phyloP scores from a whole-genome alignment of 345 rosid species.

The Erucastrum elatum region DNA sequence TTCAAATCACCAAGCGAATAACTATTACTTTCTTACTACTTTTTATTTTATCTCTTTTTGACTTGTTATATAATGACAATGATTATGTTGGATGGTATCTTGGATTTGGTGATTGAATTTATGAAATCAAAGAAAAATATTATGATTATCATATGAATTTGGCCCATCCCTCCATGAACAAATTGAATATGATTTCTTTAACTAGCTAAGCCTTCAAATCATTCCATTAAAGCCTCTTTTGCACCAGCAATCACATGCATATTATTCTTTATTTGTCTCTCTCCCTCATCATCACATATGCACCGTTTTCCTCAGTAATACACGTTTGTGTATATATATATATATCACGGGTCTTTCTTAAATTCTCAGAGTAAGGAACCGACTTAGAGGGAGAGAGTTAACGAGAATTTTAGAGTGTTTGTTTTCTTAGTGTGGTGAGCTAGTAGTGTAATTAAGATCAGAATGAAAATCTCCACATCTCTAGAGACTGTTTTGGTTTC shows the following conservation, averaged over 20 bases:
- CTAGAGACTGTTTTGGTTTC: neutral
- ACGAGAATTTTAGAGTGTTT: neutral
- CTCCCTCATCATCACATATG: conserved; percentile 23
- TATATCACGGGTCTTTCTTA: conserved; percentile 22
- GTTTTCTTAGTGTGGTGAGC: conserved; percentile 11
- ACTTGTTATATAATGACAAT: conserved; percentile 35
- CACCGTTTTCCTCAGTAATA: conserved; percentile 8
- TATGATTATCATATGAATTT: conserved; percentile 25
- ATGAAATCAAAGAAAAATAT: conserved; percentile 35
- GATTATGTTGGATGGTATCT: conserved; percentile 39
- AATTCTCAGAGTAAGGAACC: conserved; percentile 3
- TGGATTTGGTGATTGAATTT: conserved; percentile 36
- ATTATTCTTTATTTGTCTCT: conserved; percentile 33
- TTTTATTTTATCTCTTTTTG: conserved; percentile 14
- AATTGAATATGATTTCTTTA: conserved; percentile 34
- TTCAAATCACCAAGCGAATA: neutral
- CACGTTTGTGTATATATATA: conserved; percentile 22
- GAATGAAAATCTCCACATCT: conserved; percentile 10
- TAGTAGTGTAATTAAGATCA: conserved; percentile 10
- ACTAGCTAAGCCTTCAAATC: conserved; percentile 24
- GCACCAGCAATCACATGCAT: conserved; percentile 37
- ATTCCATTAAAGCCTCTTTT: conserved; percentile 34
- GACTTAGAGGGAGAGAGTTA: neutral
- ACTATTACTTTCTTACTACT: neutral
- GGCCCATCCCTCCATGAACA: conserved; percentile 38